Percentiles rank a stretch among this genome's conserved stretches.
These are phyloP conservation scores for Diversispora epigaea DNA, from an alignment of 192 early-diverging fungal genomes.

Conservation along the genomic window DNA sequence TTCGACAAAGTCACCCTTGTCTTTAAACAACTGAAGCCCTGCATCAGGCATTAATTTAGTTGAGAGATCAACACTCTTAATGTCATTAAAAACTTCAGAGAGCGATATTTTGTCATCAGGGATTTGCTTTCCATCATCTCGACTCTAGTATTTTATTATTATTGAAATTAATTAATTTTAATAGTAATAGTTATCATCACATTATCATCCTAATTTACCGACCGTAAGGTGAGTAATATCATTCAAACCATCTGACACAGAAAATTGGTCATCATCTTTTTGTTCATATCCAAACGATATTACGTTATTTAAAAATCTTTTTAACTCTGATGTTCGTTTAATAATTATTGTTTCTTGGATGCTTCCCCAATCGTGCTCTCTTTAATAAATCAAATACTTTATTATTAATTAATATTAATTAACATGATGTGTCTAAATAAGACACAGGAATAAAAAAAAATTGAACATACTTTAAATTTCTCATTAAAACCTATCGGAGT, in stretches of 20 bases:
- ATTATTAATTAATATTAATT: no score
- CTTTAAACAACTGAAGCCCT: slow-evolving; percentile 1
- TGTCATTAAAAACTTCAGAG: slow-evolving; percentile 16
- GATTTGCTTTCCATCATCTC: slow-evolving; percentile 22
- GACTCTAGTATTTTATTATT: background rate
- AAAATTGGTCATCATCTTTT: slow-evolving; percentile 23
- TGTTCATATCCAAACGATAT: slow-evolving; percentile 28
- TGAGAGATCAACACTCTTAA: background rate
- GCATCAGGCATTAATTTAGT: slow-evolving; percentile 12
- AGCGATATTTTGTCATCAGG: slow-evolving; percentile 13
- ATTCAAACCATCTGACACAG: background rate
- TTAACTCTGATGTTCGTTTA: slow-evolving; percentile 22
- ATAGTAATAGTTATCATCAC: background rate
- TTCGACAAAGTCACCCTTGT: slow-evolving; percentile 5
- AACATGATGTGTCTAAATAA: no score
- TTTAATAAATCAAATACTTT: background rate
- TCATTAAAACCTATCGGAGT: slow-evolving; percentile 5
- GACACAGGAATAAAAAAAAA: background rate
- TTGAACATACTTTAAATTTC: slow-evolving; percentile 10
- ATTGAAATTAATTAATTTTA: no score
- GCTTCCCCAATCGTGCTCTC: slow-evolving; percentile 27
- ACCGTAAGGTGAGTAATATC: background rate
- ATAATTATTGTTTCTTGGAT: slow-evolving; percentile 18
- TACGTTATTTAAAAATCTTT: slow-evolving; percentile 11
- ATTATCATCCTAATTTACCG: background rate